Percentiles rank a stretch among this genome's conserved stretches.
These are phyloP conservation scores for Phylloporus rhodoxanthus DNA, from an alignment of 768 basidiomycete species.

Conservation along the genomic window DNA sequence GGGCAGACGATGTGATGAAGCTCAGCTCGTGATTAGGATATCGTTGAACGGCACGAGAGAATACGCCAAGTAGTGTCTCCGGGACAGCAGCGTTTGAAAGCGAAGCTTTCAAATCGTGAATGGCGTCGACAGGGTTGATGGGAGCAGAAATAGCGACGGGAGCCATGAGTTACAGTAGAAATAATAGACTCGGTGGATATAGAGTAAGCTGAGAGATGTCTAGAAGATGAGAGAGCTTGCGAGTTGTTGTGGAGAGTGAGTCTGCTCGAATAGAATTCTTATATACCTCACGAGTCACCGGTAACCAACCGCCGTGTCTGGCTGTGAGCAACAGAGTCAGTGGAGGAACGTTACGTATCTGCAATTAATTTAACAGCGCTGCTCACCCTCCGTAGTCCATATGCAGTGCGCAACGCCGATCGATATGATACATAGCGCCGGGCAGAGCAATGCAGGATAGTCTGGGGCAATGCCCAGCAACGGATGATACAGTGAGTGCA, in stretches of 20 bases:
- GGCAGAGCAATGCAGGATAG: not conserved
- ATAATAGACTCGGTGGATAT: not conserved
- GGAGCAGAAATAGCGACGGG: not conserved
- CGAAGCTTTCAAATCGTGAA: not conserved
- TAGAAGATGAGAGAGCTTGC: not conserved
- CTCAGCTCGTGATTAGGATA: slow-evolving; percentile 21
- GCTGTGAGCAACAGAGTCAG: not conserved
- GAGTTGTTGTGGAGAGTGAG: not conserved
- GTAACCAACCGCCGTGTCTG: not conserved
- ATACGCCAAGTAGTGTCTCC: slow-evolving; percentile 16
- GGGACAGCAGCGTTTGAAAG: not conserved
- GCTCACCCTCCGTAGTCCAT: not conserved
- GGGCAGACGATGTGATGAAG: slow-evolving; percentile 24
- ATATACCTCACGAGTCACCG: not conserved
- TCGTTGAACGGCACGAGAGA: slow-evolving; percentile 13
- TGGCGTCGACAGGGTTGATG: not conserved
- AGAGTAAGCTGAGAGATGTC: not conserved
- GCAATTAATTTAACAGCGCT: not conserved
- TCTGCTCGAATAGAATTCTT: not conserved
- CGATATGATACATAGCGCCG: not conserved
- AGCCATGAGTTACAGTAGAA: not conserved
- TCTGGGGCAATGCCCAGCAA: not conserved
- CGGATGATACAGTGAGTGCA: not conserved
- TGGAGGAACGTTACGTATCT: not conserved
- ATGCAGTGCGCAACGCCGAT: not conserved